Percentiles rank a stretch among this genome's conserved stretches.
These are phyloP conservation scores for Coprinopsis strossmayeri DNA, from an alignment of 768 basidiomycete genomes.

Conservation along the genomic window DNA sequence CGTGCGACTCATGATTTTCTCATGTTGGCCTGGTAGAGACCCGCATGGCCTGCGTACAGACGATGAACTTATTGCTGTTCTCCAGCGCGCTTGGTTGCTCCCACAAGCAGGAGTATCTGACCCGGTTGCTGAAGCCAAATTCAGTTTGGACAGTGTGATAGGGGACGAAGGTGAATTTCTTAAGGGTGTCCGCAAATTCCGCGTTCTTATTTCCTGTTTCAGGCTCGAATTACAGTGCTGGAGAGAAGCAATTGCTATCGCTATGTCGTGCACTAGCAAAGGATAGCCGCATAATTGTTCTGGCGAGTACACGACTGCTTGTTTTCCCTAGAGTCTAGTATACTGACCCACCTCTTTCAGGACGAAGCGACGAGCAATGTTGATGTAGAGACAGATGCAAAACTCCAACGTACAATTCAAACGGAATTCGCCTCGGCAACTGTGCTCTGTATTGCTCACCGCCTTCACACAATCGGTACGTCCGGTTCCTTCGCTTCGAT, in stretches of 20 bases:
- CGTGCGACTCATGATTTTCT: not conserved
- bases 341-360: constrained; percentile 24
- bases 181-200: not conserved
- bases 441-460: constrained; percentile 44
- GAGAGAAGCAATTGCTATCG: constrained; percentile 51
- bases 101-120: constrained; percentile 40
- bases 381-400: constrained; percentile 57
- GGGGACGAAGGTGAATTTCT: constrained; percentile 31
- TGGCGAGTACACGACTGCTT: constrained; percentile 15
- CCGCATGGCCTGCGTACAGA: constrained; percentile 42
- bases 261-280: constrained; percentile 55
- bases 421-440: constrained; percentile 50
- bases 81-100: constrained; percentile 56
- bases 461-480: constrained; percentile 45
- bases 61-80: constrained; percentile 53
- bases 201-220: not conserved
- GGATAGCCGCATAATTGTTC: constrained; percentile 49
- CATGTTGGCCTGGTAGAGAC: constrained; percentile 5
- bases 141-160: constrained; percentile 54
- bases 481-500: not conserved
- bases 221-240: constrained; percentile 53
- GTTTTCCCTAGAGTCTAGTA: not conserved
- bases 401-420: constrained; percentile 59
- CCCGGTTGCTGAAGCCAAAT: constrained; percentile 53
- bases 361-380: constrained; percentile 62